Base-by-base conservation (phyloP, 2,329 filamentous ascomycete species). In the Dendrostoma leiphaemia region DNA sequence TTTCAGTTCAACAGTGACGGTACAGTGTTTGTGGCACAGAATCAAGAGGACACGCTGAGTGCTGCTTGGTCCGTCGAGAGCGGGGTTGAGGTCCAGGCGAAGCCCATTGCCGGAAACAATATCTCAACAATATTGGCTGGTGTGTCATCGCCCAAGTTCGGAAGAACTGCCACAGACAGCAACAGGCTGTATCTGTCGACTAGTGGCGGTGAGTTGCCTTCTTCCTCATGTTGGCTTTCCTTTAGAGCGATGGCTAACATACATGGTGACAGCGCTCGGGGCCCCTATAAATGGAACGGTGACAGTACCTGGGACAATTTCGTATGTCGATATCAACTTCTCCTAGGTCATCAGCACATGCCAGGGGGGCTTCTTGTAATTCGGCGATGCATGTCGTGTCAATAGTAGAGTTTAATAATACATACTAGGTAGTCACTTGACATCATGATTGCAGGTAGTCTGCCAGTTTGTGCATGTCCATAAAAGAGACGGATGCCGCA, bases 121-220 rank as follows among this genome's bases (percentile, higher is more conserved):
- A 32, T 37, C 19, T 48, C 51, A 6, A 53, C 51, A 13, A 43
- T 53, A 9, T 13, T 53, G 19, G 51, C 51, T 6, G 51, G 51
- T 12, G 51, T 53, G 23, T 10, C 51, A 19, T 53, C 51, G 37
- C 44, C 51, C 21, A 53, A 53, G 40, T 53, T 53, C 21, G 51
- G 51, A 5, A 41, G 51, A 23, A 53, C 51, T 19, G 19, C 28
- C n/a, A 44, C 15, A 2, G 51, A 48, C 9, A 43, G 45, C 31
- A 53, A 53, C 29, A 35, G 51, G 21, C 24, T 53, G 12, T 53
- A 53, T 21, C 34, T 53, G 26, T 53, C 51, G 17, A 53, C 51
- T 8, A 53, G 51, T n/a, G 44, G 51, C 37, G 44, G 51, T 53
- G 38, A 53, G 51, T 53, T 6, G 4, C 13, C 12, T 9, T 9